Evolutionary conservation across 2,329 filamentous ascomycete species (phyloP).

Genomic region (Stagonosporopsis chrysanthemi): DNA sequence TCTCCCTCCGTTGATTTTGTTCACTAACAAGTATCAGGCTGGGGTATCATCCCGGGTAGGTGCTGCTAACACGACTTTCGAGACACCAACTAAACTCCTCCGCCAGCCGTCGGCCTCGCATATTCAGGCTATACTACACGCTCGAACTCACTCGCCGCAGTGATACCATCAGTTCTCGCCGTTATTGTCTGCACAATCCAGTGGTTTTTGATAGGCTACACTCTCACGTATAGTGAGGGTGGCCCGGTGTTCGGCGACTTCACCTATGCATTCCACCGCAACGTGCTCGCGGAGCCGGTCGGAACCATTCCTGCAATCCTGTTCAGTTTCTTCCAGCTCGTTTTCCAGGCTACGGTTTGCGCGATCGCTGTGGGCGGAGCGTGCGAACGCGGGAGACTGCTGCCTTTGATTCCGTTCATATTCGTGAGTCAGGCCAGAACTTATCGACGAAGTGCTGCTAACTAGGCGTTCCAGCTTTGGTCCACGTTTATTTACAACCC

Average conservation of each 20-base stretch:
- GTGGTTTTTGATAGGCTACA: slow-evolving; percentile 61
- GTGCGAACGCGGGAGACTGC: slow-evolving; percentile 57
- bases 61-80: too few relatives aligned
- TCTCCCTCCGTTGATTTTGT: too few relatives aligned
- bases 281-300: slow-evolving; percentile 57
- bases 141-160: slow-evolving; percentile 57
- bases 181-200: slow-evolving; percentile 60
- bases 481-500: slow-evolving; percentile 59
- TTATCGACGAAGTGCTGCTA: not conserved
- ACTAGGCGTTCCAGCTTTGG: slow-evolving; percentile 51
- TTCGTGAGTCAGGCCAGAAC: slow-evolving; percentile 39
- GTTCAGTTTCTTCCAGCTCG: slow-evolving; percentile 61
- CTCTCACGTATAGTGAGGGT: slow-evolving; percentile 58
- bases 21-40: not conserved
- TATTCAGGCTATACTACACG: slow-evolving; percentile 60
- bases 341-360: slow-evolving; percentile 60
- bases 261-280: slow-evolving; percentile 55
- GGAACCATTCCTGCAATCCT: slow-evolving; percentile 60
- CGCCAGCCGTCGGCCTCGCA: slow-evolving; percentile 56
- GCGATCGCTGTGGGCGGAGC: slow-evolving; percentile 60
- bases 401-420: slow-evolving; percentile 59
- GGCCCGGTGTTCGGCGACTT: slow-evolving; percentile 56
- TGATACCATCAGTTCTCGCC: slow-evolving; percentile 57
- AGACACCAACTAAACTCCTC: not conserved
- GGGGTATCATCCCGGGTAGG: not conserved